Evolutionary conservation across 2,329 filamentous ascomycete genomes (phyloP).

Genomic region (Cadophora malorum): DNA sequence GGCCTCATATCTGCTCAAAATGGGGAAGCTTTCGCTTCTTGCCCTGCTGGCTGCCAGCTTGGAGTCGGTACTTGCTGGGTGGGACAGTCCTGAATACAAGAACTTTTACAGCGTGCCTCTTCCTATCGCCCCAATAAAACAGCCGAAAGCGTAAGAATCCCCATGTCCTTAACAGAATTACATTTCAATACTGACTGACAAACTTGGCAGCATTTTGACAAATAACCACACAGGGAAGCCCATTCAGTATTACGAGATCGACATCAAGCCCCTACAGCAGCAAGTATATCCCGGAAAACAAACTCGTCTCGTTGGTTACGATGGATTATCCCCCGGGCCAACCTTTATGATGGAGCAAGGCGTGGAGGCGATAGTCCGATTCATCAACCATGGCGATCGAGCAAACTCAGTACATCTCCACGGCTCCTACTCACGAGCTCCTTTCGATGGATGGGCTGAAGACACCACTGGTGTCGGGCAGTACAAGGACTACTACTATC

Average conservation of each 20-base stretch:
- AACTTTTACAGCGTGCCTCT: not conserved
- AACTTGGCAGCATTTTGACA: not conserved
- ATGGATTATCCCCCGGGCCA: not conserved
- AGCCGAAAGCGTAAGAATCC: not conserved
- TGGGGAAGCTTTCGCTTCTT: not conserved
- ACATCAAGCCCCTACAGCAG: not conserved
- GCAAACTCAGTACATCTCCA: not conserved
- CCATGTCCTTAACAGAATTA: no score
- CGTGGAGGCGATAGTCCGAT: not conserved
- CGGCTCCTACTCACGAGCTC: not conserved
- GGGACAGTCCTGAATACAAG: not conserved
- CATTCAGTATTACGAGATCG: not conserved
- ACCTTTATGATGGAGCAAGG: not conserved
- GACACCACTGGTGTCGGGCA: not conserved
- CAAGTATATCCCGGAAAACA: not conserved
- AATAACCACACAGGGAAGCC: not conserved
- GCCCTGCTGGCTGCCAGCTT: not conserved
- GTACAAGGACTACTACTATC: constrained; percentile 1
- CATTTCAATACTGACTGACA: no score
- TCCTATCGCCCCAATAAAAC: not conserved
- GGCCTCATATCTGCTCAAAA: not conserved
- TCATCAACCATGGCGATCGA: not conserved
- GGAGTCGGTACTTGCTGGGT: not conserved
- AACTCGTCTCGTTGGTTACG: not conserved
- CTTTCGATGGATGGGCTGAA: not conserved